Evolutionary conservation across 2,329 filamentous ascomycete species (phyloP).

Genomic region (Aplosporella prunicola): DNA sequence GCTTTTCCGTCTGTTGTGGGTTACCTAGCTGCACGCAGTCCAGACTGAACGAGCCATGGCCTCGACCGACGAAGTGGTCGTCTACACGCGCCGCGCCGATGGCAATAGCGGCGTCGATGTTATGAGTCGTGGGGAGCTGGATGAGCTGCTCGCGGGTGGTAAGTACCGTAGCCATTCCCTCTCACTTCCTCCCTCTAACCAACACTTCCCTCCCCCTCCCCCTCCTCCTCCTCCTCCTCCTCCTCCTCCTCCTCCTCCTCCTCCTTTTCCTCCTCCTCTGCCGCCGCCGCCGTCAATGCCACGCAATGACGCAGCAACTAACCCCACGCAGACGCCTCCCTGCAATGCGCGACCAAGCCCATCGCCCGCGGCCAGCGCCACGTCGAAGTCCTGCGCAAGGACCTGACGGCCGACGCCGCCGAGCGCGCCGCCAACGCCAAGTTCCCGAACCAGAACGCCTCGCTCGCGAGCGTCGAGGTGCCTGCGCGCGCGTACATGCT

Average conservation of each 20-base stretch:
- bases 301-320: background rate
- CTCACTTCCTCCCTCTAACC: too few relatives aligned
- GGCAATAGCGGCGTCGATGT: too few relatives aligned
- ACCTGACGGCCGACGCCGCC: conserved; percentile 1
- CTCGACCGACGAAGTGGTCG: too few relatives aligned
- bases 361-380: conserved; percentile 1
- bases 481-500: conserved; percentile 5
- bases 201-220: too few relatives aligned
- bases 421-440: background rate
- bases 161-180: too few relatives aligned
- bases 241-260: background rate
- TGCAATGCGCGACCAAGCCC: background rate
- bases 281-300: background rate
- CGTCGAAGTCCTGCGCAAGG: background rate
- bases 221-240: too few relatives aligned
- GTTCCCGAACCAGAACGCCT: conserved; percentile 1
- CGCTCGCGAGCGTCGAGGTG: background rate
- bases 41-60: too few relatives aligned
- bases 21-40: too few relatives aligned
- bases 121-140: too few relatives aligned
- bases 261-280: background rate
- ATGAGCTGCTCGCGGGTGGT: too few relatives aligned
- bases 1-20: too few relatives aligned
- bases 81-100: too few relatives aligned
- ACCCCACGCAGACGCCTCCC: background rate